Evolutionary conservation across 2,329 filamentous ascomycete species (phyloP), one percentile per base, ranked within the genome.

Genomic region (Niveomyces coronatus): DNA sequence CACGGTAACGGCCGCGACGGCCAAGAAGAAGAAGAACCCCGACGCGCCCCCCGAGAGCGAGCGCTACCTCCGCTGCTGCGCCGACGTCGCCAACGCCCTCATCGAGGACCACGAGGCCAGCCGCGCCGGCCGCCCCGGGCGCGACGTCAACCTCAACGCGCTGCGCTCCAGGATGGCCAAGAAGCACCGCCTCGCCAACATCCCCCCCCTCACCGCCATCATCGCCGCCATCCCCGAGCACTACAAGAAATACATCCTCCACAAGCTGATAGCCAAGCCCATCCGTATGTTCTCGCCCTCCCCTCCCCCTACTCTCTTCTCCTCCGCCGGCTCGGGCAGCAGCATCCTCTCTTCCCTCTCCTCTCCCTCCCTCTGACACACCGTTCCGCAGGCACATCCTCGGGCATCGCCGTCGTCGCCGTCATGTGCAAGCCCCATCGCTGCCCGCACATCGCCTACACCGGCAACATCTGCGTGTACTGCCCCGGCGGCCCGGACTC

Each of bases 351-450:
- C n/a, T n/a, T n/a, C n/a, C n/a, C n/a, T n/a, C n/a, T n/a, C n/a
- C n/a, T n/a, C 2, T 15, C 3, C 3, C 18, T 31, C 10, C n/a
- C 9, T 10, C 6, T 15, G 19, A 4, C 9, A 27, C 9, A 9
- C 9, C 22, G 4, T n/a, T 16, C 20, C 4, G n/a, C 47, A 85
- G 79, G 86, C 51, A 95, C 89, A 13, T 94, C 89, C 1, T 95
- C 88, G 37, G 91, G 91, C 41, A 98, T 98, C 51, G 91, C 91
- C 3, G 91, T 98, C 8, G 91, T 98, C 32, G 91, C 93, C 30
- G 93, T 98, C 49, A 98, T 98, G 91, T 96, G 91, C 73, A 98
- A 98, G 62, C 91, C 91, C 17, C 91, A 98, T 59, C 74, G 91
- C 56, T 98, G 91, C 55, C 91, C 91, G 14, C 91, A 98, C 56